Evolutionary conservation across 371 early-diverging fungal genomes (phyloP), one percentile per base, ranked within the genome.

Genomic region (Lichtheimia hyalospora): DNA sequence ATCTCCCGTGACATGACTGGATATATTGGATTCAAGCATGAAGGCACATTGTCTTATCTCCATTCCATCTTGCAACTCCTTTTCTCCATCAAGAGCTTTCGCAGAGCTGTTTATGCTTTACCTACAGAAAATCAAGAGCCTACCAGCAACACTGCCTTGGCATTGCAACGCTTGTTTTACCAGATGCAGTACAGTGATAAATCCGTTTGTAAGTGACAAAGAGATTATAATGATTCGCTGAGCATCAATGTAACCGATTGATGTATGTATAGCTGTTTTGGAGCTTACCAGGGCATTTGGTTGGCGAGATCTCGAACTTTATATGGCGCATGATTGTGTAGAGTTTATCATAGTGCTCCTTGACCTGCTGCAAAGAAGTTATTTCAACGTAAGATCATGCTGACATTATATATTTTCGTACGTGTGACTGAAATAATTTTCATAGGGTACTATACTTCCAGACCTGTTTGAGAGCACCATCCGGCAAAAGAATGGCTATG

Each of bases 11-110:
- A 87, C 52, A 85, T 86, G 68, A 96, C 97, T 10, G 98, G 98
- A 13, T 92, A 83, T 71, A 92, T 97, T 18, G 99, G 99, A 0
- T 77, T 99, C 60, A 89, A 89, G 57, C 99, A 99, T 71, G 99
- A 99, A 5, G 99, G 99, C 0, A 99, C 99, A 0, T 8, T 34
- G 2, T 99, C 99, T 81, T 99, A 99, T 73, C 94, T 99, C 92
- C 99, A 99, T 82, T 96, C 98, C 46, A 82, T 99, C 15, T 85
- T 99, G 25, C 99, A 99, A 74, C 93, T 97, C 3, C 84, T 99
- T 15, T 99, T 91, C 74, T 94, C 94, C 66, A 98, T 98, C 21
- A 94, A 91, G 62, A 85, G 87, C 69, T 98, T 99, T 76, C 89
- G 96, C 56, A 92, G 91, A 58, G 89, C 95, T 61, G 81, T 91